phyloP scores from a whole-genome alignment of 768 basidiomycete species.

The Rhodotorula paludigena region DNA sequence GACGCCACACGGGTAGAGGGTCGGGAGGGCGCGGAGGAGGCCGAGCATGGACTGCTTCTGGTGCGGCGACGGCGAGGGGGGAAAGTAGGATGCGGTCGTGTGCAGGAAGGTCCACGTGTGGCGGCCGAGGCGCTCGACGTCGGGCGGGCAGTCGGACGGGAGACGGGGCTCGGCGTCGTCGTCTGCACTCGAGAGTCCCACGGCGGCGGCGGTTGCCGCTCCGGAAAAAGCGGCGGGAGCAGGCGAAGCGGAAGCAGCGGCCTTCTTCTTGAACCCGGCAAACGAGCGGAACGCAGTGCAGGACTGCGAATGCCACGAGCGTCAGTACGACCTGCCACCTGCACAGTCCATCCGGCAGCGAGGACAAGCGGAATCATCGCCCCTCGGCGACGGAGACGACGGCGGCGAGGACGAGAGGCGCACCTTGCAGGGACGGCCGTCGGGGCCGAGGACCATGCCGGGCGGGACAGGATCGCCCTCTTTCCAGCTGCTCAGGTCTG shows the following conservation, averaged over 20 bases:
- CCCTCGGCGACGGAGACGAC: background rate
- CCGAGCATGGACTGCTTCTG: conserved; percentile 80
- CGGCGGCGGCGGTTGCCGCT: conserved; percentile 36
- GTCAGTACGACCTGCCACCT: no score
- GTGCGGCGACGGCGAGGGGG: conserved; percentile 65
- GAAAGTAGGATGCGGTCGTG: conserved; percentile 91
- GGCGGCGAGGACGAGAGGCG: conserved; percentile 48
- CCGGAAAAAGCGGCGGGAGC: conserved; percentile 23
- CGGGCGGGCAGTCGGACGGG: conserved; percentile 69
- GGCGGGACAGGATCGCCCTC: no score
- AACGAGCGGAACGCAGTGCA: conserved; percentile 67
- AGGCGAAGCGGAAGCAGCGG: conserved; percentile 30
- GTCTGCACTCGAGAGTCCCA: no score
- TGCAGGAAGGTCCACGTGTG: conserved; percentile 98
- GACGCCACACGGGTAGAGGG: conserved; percentile 78
- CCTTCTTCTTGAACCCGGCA: conserved; percentile 51
- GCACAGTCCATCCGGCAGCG: no score
- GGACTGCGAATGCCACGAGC: no score
- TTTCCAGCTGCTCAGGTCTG: no score
- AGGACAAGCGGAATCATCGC: conserved; percentile 1
- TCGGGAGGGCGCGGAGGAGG: conserved; percentile 65
- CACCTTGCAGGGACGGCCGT: conserved; percentile 92
- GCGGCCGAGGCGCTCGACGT: conserved; percentile 79
- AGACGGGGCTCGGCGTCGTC: background rate
- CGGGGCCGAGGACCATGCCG: conserved; percentile 71